Evolutionary conservation across 768 basidiomycete genomes (phyloP), one percentile per base, ranked within the genome.

Genomic region (Leucosporidium yakuticum): DNA sequence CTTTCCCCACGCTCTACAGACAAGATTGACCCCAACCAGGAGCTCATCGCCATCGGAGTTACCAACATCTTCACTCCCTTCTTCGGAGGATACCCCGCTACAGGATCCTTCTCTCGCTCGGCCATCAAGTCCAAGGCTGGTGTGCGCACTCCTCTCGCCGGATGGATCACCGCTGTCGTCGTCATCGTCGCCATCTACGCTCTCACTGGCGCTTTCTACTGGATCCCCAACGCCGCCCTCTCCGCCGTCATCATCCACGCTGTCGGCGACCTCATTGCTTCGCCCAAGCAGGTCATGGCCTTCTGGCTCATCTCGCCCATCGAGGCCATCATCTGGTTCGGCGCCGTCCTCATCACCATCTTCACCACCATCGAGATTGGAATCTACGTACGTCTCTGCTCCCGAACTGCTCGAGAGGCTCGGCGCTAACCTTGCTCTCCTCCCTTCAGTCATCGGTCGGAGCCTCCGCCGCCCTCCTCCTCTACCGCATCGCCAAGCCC

Each of bases 21-120:
- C 82, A 95, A 90, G 78, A 82, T 83, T 76, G 78, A 81, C 72
- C 90, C 93, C 3, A 91, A 91, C 79, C 93, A 96, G 78, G 94
- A 96, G 78, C 83, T 97, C 59, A 89, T 97, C 74, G 93, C 95
- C 51, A 97, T 99, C 73, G 68, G 65, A 12, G 53, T 61, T 4
- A 17, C 61, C 20, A 68, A 64, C 62, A 39, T 25, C 20, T 53
- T 69, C 70, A 95, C 95, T 4, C 88, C 90, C 21, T 81, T 89
- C 73, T 97, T 99, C 78, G 84, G 80, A 62, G 95, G 93, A 0
- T 98, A 96, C 78, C 94, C 96, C 14, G 91, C 95, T 0, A 99
- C 96, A 19, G 96, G 96, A 2, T 97, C 94, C 1, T 99, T 99
- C 84, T 96, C 94, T 49, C 89, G 96, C n/a, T 90, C 93, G 4